Evolutionary conservation across 2,329 filamentous ascomycete species (phyloP).

Genomic region (Fusarium humuli): DNA sequence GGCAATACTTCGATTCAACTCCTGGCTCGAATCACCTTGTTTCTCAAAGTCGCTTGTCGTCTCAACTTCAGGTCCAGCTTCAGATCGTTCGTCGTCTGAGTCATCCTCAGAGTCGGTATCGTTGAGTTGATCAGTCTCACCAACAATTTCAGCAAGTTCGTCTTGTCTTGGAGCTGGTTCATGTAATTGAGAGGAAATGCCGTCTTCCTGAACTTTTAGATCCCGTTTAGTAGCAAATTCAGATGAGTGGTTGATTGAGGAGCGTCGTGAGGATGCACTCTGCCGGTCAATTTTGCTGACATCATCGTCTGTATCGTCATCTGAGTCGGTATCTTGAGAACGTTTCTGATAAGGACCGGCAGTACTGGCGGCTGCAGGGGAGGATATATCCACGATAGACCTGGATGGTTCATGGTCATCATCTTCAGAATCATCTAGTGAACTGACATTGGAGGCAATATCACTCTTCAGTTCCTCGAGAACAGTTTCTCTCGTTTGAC

Average conservation of each 20-base stretch:
- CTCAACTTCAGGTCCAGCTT: neutral
- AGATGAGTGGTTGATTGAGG: neutral
- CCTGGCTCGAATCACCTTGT: neutral
- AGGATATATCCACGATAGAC: neutral
- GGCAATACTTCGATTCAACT: neutral
- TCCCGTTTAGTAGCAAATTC: neutral
- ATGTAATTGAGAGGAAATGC: neutral
- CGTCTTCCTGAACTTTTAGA: conserved; percentile 3
- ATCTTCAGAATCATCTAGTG: neutral
- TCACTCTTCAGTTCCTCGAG: neutral
- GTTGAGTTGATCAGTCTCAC: conserved; percentile 1
- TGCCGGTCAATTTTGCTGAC: neutral
- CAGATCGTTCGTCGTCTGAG: conserved; percentile 6
- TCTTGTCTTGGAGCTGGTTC: neutral
- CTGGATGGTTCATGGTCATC: neutral
- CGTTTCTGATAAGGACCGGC: neutral
- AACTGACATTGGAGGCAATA: conserved; percentile 3
- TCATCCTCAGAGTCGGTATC: conserved; percentile 9
- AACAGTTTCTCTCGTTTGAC: neutral
- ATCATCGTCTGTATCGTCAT: conserved; percentile 1
- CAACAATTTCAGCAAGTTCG: neutral
- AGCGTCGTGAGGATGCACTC: neutral
- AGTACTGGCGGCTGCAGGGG: neutral
- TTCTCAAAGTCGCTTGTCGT: neutral
- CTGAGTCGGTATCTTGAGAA: conserved; percentile 1